Evolutionary conservation across 768 basidiomycete genomes (phyloP).

Genomic region (Termitomyces sp.): DNA sequence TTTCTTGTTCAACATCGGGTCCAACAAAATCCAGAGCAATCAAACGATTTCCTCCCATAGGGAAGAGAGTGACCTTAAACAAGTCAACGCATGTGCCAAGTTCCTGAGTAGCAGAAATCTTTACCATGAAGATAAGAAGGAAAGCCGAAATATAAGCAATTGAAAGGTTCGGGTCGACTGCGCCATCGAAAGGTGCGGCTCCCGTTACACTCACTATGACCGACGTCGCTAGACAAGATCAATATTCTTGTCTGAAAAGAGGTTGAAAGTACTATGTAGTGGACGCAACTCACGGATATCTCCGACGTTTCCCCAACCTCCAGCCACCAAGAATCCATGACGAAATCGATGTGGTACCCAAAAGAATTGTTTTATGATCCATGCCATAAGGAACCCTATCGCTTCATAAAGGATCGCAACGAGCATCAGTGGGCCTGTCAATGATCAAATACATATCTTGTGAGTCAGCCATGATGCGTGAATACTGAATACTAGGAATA

Average conservation of each 20-base stretch:
- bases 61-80: conserved; percentile 59
- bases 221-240: conserved; percentile 49
- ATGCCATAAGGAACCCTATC: conserved; percentile 52
- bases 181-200: conserved; percentile 57
- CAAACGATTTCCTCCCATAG: conserved; percentile 52
- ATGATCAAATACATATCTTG: not conserved
- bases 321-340: conserved; percentile 66
- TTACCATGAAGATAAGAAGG: conserved; percentile 55
- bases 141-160: conserved; percentile 67
- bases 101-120: conserved; percentile 5
- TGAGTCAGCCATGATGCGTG: not conserved
- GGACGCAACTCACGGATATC: conserved; percentile 55
- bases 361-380: conserved; percentile 56
- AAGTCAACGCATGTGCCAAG: not conserved
- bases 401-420: conserved; percentile 58
- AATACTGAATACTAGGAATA: not conserved
- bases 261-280: not conserved
- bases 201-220: conserved; percentile 63
- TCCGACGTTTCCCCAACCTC: conserved; percentile 66
- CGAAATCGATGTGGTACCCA: conserved; percentile 80
- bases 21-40: conserved; percentile 63
- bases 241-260: not conserved
- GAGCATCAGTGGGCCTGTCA: conserved; percentile 57
- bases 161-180: conserved; percentile 53
- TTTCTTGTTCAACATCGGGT: conserved; percentile 57